Conservation (phyloP, 2,329 filamentous ascomycete genomes). For the Ophiocordyceps robertsii region DNA sequence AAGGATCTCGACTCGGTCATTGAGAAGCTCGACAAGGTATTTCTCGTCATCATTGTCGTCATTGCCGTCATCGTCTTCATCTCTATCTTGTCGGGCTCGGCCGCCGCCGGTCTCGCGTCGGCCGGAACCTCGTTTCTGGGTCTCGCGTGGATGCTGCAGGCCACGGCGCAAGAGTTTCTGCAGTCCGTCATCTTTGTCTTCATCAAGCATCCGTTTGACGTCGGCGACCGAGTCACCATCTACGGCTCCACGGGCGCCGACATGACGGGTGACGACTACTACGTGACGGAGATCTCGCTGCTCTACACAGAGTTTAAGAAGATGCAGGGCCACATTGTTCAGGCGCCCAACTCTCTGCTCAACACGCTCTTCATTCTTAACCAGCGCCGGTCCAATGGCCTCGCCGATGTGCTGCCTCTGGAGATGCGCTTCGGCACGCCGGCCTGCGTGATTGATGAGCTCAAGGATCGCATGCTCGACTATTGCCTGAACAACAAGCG, state of each 20-base stretch:
- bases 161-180: conserved; percentile 86
- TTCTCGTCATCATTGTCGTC: conserved; percentile 73
- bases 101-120: conserved; percentile 81
- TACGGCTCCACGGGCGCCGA: conserved; percentile 79
- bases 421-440: conserved; percentile 83
- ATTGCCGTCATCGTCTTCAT: conserved; percentile 78
- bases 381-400: conserved; percentile 74
- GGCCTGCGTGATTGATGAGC: conserved; percentile 65
- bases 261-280: conserved; percentile 80
- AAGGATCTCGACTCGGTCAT: conserved; percentile 94
- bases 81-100: conserved; percentile 77
- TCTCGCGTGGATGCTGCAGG: conserved; percentile 82
- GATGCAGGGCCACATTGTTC: conserved; percentile 92
- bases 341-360: conserved; percentile 86
- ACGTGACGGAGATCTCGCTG: conserved; percentile 85
- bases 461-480: conserved; percentile 67
- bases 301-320: conserved; percentile 98
- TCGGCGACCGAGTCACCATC: conserved; percentile 82
- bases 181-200: conserved; percentile 94
- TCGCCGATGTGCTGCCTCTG: conserved; percentile 76
- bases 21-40: conserved; percentile 75
- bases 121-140: conserved; percentile 80
- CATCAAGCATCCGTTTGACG: conserved; percentile 93
- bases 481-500: conserved; percentile 79
- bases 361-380: conserved; percentile 93